These are phyloP conservation scores for Astragalus glycyphyllos DNA, from an alignment of 306 rosid genomes.

Conservation along the genomic window DNA sequence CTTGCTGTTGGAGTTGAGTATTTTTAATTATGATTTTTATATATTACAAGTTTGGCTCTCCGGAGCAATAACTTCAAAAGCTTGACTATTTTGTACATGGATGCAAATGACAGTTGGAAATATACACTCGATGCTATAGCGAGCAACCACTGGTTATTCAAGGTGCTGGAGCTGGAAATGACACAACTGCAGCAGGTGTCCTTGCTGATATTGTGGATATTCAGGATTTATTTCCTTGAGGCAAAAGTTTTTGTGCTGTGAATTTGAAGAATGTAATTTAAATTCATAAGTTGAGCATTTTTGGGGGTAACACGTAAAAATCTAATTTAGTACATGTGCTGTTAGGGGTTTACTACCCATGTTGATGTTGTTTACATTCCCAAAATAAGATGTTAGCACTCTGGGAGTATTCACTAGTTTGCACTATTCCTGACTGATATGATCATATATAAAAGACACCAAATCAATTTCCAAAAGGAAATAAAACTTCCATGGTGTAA, in stretches of 20 bases:
- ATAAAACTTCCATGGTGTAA: too few species aligned
- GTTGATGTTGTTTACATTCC: too few species aligned
- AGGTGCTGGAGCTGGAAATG: constrained; percentile 99
- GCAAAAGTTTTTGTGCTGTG: background rate
- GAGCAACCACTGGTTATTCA: constrained; percentile 87
- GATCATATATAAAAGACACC: too few species aligned
- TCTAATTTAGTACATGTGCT: too few species aligned
- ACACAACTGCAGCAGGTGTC: constrained; percentile 94
- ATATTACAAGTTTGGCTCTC: background rate
- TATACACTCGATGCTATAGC: constrained; percentile 76
- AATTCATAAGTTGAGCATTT: too few species aligned
- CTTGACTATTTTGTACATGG: constrained; percentile 21
- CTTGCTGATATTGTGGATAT: constrained; percentile 92
- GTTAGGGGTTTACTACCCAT: too few species aligned
- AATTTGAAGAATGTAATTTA: constrained; percentile 1
- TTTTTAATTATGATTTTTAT: background rate
- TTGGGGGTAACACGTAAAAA: too few species aligned
- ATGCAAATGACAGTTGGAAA: constrained; percentile 74
- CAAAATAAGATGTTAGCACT: too few species aligned
- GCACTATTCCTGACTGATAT: too few species aligned
- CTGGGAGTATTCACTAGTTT: too few species aligned
- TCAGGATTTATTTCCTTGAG: constrained; percentile 74
- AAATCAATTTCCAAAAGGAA: too few species aligned
- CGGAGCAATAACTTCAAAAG: background rate
- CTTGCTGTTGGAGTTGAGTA: background rate